A percentile compares a stretch with the other conserved stretches of the same genome.
These are phyloP conservation scores for Mucor saturninus DNA, from an alignment of 371 early-diverging fungal genomes.

Conservation along the genomic window DNA sequence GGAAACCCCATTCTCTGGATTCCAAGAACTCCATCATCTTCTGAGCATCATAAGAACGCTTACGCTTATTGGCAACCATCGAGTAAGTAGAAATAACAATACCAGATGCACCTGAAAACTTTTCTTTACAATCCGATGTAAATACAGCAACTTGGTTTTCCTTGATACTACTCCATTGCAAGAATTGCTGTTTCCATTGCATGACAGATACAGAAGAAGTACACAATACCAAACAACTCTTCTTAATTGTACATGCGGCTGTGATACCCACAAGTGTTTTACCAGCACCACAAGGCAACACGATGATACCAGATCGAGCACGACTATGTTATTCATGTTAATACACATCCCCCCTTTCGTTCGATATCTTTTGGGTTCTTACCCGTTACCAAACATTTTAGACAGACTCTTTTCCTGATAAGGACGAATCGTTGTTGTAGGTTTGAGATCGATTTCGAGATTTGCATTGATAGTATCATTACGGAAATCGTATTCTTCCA, in stretches of 20 bases:
- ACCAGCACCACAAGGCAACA: constrained; percentile 59
- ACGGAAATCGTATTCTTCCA: constrained; percentile 99
- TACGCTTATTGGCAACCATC: constrained; percentile 47
- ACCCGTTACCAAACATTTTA: constrained; percentile 99
- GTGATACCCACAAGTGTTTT: constrained; percentile 53
- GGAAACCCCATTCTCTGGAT: constrained; percentile 47
- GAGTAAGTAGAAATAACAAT: constrained; percentile 54
- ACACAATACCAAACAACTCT: constrained; percentile 51
- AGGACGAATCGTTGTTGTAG: constrained; percentile 94
- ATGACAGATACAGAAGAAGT: constrained; percentile 54
- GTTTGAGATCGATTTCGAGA: constrained; percentile 95
- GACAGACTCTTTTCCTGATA: constrained; percentile 99
- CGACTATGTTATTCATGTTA: not conserved
- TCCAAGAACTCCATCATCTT: constrained; percentile 47
- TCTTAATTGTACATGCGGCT: constrained; percentile 46
- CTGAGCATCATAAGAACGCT: constrained; percentile 44
- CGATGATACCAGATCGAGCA: constrained; percentile 49
- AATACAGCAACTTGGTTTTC: constrained; percentile 51
- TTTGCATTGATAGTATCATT: constrained; percentile 88
- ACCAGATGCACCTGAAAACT: constrained; percentile 51
- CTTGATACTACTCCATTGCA: constrained; percentile 42
- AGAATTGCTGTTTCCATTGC: constrained; percentile 49
- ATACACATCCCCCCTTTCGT: constrained; percentile 62
- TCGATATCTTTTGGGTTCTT: constrained; percentile 61
- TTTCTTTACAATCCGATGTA: constrained; percentile 52